phyloP scores from a whole-genome alignment of 495 filamentous ascomycete genomes.

The Parathielavia appendiculata region DNA sequence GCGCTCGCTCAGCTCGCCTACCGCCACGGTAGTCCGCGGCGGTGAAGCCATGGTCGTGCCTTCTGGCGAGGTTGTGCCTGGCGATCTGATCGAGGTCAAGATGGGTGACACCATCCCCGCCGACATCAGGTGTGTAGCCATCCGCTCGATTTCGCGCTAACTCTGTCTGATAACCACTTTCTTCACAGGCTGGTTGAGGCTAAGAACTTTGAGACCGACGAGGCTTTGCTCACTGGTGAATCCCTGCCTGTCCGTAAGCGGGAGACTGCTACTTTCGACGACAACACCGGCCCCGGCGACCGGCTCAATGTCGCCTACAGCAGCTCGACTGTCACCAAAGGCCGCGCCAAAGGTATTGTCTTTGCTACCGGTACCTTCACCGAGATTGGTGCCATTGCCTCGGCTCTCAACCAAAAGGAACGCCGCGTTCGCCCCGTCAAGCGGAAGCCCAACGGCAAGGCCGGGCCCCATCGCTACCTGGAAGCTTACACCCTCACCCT shows the following conservation, averaged over 20 bases:
- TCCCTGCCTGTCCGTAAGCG: constrained; percentile 48
- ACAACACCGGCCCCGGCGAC: constrained; percentile 54
- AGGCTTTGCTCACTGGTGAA: constrained; percentile 59
- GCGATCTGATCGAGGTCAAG: constrained; percentile 68
- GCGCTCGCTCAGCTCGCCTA: constrained; percentile 69
- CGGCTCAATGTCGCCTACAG: constrained; percentile 64
- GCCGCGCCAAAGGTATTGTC: constrained; percentile 61
- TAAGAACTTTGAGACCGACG: constrained; percentile 59
- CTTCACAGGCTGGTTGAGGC: constrained; percentile 60
- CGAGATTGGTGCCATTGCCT: constrained; percentile 77
- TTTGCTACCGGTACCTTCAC: constrained; percentile 69
- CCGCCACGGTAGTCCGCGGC: constrained; percentile 68
- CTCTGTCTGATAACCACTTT: not conserved
- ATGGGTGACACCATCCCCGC: constrained; percentile 76
- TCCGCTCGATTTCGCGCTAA: not conserved
- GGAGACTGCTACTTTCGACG: constrained; percentile 29
- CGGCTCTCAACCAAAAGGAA: constrained; percentile 53
- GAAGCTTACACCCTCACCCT: constrained; percentile 63
- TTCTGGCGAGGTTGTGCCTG: constrained; percentile 77
- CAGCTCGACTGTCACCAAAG: constrained; percentile 62
- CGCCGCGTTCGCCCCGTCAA: constrained; percentile 53
- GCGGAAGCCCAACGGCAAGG: constrained; percentile 54
- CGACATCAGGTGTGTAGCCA: constrained; percentile 42
- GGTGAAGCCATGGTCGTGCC: constrained; percentile 66
- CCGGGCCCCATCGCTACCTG: constrained; percentile 60